A percentile compares a stretch with the other conserved stretches of the same genome.
phyloP scores from a whole-genome alignment of 805 yeast species.

The Priceomyces castillae region DNA sequence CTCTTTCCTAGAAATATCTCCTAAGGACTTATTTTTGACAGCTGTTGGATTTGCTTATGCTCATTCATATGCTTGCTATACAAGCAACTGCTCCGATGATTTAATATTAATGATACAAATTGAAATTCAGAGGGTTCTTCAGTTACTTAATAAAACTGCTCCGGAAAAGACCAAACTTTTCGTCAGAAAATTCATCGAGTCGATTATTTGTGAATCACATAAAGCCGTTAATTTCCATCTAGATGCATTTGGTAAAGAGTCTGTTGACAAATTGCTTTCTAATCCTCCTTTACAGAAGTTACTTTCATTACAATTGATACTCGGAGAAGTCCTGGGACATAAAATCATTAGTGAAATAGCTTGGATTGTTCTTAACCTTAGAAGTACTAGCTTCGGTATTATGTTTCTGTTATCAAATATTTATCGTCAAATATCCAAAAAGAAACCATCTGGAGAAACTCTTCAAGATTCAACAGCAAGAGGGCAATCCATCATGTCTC shows the following conservation, averaged over 20 bases:
- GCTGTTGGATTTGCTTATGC: constrained; percentile 62
- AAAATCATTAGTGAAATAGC: constrained; percentile 48
- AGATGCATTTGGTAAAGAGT: constrained; percentile 63
- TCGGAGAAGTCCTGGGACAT: constrained; percentile 45
- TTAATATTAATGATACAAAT: constrained; percentile 53
- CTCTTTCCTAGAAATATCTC: constrained; percentile 12
- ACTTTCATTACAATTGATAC: constrained; percentile 62
- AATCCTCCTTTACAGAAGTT: constrained; percentile 77
- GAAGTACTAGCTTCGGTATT: constrained; percentile 68
- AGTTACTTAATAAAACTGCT: constrained; percentile 11
- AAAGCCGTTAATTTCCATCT: constrained; percentile 71
- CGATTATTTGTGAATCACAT: constrained; percentile 64
- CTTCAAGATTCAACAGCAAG: constrained; percentile 54
- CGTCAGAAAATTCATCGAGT: constrained; percentile 27
- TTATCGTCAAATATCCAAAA: constrained; percentile 63
- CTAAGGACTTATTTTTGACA: constrained; percentile 38
- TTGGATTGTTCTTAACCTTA: constrained; percentile 61
- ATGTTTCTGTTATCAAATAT: constrained; percentile 60
- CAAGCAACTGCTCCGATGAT: constrained; percentile 68
- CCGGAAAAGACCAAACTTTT: constrained; percentile 12
- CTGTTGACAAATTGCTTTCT: constrained; percentile 69
- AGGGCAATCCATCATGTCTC: constrained; percentile 57
- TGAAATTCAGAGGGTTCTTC: constrained; percentile 34
- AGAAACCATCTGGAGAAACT: constrained; percentile 50
- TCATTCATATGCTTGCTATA: constrained; percentile 70